Percentiles rank a stretch among this genome's conserved stretches.
phyloP scores from a whole-genome alignment of 2,329 filamentous ascomycete genomes.

The Drechslerella stenobrocha region DNA sequence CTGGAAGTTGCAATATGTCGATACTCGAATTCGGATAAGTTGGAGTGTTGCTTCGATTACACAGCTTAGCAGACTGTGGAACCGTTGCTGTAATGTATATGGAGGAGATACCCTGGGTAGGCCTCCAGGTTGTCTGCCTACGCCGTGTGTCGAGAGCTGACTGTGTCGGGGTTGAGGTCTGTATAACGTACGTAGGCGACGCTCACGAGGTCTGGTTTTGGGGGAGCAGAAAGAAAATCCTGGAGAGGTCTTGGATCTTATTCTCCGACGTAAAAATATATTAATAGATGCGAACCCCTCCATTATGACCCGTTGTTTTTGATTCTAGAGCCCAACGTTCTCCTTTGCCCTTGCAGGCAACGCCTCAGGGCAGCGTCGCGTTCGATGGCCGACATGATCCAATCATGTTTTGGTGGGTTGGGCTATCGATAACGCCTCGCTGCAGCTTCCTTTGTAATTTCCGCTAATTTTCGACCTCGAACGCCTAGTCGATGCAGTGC shows the following conservation, averaged over 20 bases:
- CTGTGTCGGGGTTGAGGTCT: constrained; percentile 2
- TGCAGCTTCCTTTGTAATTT: constrained; percentile 38
- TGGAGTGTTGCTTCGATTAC: not conserved
- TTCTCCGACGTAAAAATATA: constrained; percentile 44
- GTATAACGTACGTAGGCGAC: constrained; percentile 24
- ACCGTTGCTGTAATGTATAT: constrained; percentile 12
- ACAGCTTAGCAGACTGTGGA: constrained; percentile 26
- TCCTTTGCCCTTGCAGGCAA: constrained; percentile 16
- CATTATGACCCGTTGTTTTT: constrained; percentile 32
- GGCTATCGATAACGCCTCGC: constrained; percentile 47
- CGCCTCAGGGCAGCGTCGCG: constrained; percentile 32
- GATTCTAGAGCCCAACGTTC: constrained; percentile 32
- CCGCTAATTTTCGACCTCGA: constrained; percentile 44
- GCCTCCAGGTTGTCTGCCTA: constrained; percentile 8
- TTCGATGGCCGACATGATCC: constrained; percentile 21
- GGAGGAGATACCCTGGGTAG: not conserved
- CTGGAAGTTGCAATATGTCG: not conserved
- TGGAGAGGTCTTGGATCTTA: constrained; percentile 41
- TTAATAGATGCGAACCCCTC: constrained; percentile 30
- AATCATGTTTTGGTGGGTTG: constrained; percentile 29
- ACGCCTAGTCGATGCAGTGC: not conserved
- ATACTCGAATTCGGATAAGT: not conserved
- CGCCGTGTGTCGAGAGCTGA: constrained; percentile 1
- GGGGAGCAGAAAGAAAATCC: constrained; percentile 26
- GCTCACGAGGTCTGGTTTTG: constrained; percentile 37